A percentile compares a stretch with the other conserved stretches of the same genome.
Conservation (phyloP, 2,329 filamentous ascomycete species). For the Trichoderma afroharzianum region DNA sequence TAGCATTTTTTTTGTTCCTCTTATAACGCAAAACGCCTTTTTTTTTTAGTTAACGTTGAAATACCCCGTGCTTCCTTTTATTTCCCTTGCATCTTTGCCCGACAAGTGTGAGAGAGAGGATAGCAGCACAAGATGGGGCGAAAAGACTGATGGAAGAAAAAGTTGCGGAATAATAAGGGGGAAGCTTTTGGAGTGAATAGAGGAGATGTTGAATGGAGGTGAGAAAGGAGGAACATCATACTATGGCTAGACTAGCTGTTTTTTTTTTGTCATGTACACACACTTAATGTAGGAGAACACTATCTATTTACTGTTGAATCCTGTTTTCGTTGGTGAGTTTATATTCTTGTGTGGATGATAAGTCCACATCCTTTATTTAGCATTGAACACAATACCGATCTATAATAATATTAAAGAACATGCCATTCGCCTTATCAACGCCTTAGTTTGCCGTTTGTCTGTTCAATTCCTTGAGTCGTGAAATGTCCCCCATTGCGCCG, state of each 20-base stretch:
- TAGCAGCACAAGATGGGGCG: background rate
- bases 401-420: background rate
- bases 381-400: background rate
- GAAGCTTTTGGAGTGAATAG: background rate
- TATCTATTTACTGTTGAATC: background rate
- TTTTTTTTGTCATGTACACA: background rate
- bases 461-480: background rate
- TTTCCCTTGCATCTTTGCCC: background rate
- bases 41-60: constrained; percentile 11
- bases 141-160: background rate
- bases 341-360: background rate
- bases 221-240: background rate
- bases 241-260: background rate
- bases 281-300: constrained; percentile 1
- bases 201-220: background rate
- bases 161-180: background rate
- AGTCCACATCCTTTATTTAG: background rate
- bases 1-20: constrained; percentile 11
- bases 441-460: background rate
- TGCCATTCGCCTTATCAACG: background rate
- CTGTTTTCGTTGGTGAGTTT: background rate
- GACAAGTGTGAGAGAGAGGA: background rate
- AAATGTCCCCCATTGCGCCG: background rate
- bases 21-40: constrained; percentile 5
- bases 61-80: constrained; percentile 7